Conservation (phyloP, 2,329 filamentous ascomycete genomes). For the Verticillium dahliae region DNA sequence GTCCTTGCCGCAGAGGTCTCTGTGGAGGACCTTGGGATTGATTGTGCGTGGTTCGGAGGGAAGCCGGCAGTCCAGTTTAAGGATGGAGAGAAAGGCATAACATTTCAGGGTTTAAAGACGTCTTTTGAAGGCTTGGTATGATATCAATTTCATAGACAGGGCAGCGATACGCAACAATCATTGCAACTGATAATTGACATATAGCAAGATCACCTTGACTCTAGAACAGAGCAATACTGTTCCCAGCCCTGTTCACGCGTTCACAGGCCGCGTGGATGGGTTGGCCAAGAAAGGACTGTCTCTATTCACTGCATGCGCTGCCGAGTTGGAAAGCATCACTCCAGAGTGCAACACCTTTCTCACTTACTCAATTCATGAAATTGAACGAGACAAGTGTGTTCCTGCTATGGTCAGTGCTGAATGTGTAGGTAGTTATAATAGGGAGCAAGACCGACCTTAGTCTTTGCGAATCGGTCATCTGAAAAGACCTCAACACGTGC, state of each 20-base stretch:
- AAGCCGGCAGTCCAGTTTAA: not conserved
- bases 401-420: not conserved
- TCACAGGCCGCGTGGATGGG: too few relatives aligned
- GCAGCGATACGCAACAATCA: too few relatives aligned
- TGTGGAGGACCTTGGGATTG: not conserved
- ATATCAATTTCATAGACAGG: too few relatives aligned
- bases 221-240: too few relatives aligned
- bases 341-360: not conserved
- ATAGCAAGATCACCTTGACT: too few relatives aligned
- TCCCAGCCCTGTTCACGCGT: too few relatives aligned
- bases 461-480: conserved; percentile 2
- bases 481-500: conserved; percentile 8
- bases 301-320: too few relatives aligned
- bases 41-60: not conserved
- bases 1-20: not conserved
- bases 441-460: not conserved
- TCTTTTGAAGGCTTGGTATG: not conserved
- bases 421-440: too few relatives aligned
- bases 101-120: not conserved
- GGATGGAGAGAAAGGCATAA: not conserved
- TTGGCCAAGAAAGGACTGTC: too few relatives aligned
- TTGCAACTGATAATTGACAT: too few relatives aligned
- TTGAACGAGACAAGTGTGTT: not conserved
- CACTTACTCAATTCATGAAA: not conserved
- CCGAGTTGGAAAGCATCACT: too few relatives aligned